A percentile compares a stretch with the other conserved stretches of the same genome.
These are phyloP conservation scores for Fraxinus greggii DNA, from an alignment of 305 asterid species.

Conservation along the genomic window DNA sequence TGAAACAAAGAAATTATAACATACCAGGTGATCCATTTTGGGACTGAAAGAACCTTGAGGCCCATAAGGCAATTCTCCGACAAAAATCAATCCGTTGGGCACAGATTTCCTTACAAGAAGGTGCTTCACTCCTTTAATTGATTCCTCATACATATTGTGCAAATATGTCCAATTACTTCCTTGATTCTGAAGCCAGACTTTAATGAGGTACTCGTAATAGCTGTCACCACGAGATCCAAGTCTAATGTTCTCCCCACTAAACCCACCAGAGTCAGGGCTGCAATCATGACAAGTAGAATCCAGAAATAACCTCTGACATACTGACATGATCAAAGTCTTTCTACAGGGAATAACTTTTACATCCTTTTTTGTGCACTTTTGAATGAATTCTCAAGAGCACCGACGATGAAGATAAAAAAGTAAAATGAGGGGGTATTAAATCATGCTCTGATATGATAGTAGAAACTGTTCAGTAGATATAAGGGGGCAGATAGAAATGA, in stretches of 20 bases:
- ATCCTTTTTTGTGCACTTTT: neutral
- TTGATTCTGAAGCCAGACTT: constrained; percentile 88
- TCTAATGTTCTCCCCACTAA: constrained; percentile 89
- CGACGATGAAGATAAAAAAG: neutral
- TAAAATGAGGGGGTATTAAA: neutral
- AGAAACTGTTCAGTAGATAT: neutral
- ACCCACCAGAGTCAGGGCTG: constrained; percentile 88
- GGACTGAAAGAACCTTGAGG: constrained; percentile 72
- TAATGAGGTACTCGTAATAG: constrained; percentile 90
- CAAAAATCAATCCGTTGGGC: constrained; percentile 85
- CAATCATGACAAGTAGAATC: constrained; percentile 34
- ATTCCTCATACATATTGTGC: constrained; percentile 79
- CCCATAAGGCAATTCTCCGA: constrained; percentile 92
- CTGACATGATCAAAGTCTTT: constrained; percentile 11
- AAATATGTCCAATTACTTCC: constrained; percentile 65
- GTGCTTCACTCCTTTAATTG: constrained; percentile 84
- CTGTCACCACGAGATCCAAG: constrained; percentile 99
- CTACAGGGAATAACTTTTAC: neutral
- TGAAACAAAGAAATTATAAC: constrained; percentile 24
- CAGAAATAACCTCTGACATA: constrained; percentile 17
- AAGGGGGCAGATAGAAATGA: neutral
- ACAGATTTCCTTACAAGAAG: constrained; percentile 75
- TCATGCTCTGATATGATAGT: neutral
- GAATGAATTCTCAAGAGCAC: neutral
- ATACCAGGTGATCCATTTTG: constrained; percentile 98